A percentile compares a stretch with the other conserved stretches of the same genome.
These are phyloP conservation scores for Lentinula sp. DNA, from an alignment of 768 basidiomycete species.

Conservation along the genomic window DNA sequence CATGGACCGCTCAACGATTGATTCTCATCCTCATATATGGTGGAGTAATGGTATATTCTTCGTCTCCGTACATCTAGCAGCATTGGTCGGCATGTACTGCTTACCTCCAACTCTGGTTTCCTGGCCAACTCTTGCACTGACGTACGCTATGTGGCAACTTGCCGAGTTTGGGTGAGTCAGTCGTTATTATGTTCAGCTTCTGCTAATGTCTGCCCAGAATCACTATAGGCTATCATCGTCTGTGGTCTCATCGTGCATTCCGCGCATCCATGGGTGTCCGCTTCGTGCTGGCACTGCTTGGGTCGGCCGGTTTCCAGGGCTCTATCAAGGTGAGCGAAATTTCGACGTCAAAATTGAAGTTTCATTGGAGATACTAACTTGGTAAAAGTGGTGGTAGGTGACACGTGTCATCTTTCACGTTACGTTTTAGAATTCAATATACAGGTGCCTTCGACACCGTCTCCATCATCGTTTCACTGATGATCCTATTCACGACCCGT, in stretches of 20 bases:
- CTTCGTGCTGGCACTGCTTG: conserved; percentile 54
- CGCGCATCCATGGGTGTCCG: conserved; percentile 51
- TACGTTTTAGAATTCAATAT: not conserved
- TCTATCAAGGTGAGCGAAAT: conserved; percentile 57
- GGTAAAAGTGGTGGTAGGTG: conserved; percentile 46
- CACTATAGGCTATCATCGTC: conserved; percentile 71
- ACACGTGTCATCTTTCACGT: not conserved
- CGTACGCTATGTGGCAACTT: conserved; percentile 59
- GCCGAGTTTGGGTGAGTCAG: conserved; percentile 55
- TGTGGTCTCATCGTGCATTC: conserved; percentile 75
- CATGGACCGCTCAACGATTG: conserved; percentile 5
- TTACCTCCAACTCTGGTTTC: conserved; percentile 41
- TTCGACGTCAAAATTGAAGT: not conserved
- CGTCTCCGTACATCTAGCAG: conserved; percentile 49
- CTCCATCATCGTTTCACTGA: conserved; percentile 75
- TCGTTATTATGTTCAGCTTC: not conserved
- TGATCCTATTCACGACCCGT: conserved; percentile 66
- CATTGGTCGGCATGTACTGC: conserved; percentile 43
- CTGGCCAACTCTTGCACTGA: conserved; percentile 41
- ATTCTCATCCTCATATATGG: conserved; percentile 38
- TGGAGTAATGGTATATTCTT: conserved; percentile 61
- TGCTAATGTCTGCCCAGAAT: conserved; percentile 33
- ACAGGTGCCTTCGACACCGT: conserved; percentile 66
- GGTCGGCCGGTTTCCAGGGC: conserved; percentile 73
- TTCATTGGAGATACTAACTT: not conserved